Conservation (phyloP, 2,329 filamentous ascomycete genomes). For the Fusarium tupiense region DNA sequence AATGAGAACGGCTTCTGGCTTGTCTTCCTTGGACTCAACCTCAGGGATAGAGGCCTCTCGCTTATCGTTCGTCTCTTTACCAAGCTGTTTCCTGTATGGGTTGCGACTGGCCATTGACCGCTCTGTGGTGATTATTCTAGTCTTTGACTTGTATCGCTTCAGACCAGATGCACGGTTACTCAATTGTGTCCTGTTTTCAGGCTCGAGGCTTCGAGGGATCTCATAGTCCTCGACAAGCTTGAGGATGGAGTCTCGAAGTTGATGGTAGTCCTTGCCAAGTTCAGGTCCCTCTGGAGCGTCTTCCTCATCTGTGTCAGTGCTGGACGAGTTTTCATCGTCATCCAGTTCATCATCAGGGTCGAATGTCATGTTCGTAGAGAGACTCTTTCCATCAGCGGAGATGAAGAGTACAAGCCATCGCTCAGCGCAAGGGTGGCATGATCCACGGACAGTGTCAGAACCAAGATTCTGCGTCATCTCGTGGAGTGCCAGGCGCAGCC, state of each 20-base stretch:
- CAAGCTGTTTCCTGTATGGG: conserved; percentile 59
- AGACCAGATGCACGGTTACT: conserved; percentile 75
- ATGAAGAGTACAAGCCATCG: conserved; percentile 86
- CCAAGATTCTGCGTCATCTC: conserved; percentile 76
- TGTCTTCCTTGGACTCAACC: conserved; percentile 43
- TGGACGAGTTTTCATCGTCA: conserved; percentile 71
- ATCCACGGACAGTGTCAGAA: conserved; percentile 70
- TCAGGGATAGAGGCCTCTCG: conserved; percentile 12
- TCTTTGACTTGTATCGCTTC: conserved; percentile 69
- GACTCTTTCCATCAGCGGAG: conserved; percentile 73
- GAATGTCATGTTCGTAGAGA: conserved; percentile 78
- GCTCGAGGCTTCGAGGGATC: conserved; percentile 73
- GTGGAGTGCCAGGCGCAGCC: conserved; percentile 73
- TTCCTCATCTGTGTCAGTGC: conserved; percentile 69
- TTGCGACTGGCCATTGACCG: conserved; percentile 66
- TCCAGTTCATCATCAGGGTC: conserved; percentile 73
- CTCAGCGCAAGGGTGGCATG: conserved; percentile 82
- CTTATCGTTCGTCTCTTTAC: conserved; percentile 18
- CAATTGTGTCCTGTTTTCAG: conserved; percentile 69
- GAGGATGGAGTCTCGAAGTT: conserved; percentile 80
- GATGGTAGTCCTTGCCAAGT: conserved; percentile 81
- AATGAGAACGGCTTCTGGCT: conserved; percentile 67
- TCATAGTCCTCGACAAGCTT: conserved; percentile 86
- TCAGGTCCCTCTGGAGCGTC: conserved; percentile 70
- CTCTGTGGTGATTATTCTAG: conserved; percentile 63